Percentiles rank a stretch among this genome's conserved stretches.
phyloP scores from a whole-genome alignment of 352 stramenopile genomes.

The Globisporangium ultimum region DNA sequence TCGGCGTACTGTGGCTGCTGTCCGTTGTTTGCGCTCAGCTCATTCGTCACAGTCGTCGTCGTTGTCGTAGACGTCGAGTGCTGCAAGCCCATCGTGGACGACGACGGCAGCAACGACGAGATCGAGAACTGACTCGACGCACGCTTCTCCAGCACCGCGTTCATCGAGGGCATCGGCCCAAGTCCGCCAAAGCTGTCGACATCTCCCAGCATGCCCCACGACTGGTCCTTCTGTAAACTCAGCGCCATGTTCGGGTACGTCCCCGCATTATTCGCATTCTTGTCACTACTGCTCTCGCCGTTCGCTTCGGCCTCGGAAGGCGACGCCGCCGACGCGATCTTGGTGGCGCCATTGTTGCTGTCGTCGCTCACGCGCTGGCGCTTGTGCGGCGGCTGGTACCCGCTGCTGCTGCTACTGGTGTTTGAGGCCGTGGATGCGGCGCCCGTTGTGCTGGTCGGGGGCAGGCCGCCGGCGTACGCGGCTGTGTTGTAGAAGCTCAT shows the following conservation, averaged over 20 bases:
- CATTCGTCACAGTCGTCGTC: conserved; percentile 2
- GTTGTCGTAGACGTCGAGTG: conserved; percentile 8
- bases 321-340: conserved; percentile 15
- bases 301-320: conserved; percentile 5
- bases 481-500: conserved; percentile 11
- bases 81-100: conserved; percentile 3
- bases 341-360: conserved; percentile 13
- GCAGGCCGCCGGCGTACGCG: conserved; percentile 3
- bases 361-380: conserved; percentile 52
- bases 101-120: conserved; percentile 56
- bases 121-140: conserved; percentile 77
- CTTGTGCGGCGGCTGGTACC: conserved; percentile 43
- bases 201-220: conserved; percentile 69
- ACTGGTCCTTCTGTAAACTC: conserved; percentile 68
- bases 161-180: conserved; percentile 68
- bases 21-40: conserved; percentile 27
- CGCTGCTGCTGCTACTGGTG: conserved; percentile 1
- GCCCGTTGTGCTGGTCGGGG: background rate
- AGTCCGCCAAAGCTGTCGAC: conserved; percentile 63
- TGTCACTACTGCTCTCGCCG: conserved; percentile 11
- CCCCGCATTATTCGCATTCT: conserved; percentile 8
- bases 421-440: background rate
- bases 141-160: conserved; percentile 66
- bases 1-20: conserved; percentile 33
- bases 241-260: conserved; percentile 46